A percentile compares a stretch with the other conserved stretches of the same genome.
phyloP scores from a whole-genome alignment of 2,329 filamentous ascomycete genomes.

The Cladosporium sp. region DNA sequence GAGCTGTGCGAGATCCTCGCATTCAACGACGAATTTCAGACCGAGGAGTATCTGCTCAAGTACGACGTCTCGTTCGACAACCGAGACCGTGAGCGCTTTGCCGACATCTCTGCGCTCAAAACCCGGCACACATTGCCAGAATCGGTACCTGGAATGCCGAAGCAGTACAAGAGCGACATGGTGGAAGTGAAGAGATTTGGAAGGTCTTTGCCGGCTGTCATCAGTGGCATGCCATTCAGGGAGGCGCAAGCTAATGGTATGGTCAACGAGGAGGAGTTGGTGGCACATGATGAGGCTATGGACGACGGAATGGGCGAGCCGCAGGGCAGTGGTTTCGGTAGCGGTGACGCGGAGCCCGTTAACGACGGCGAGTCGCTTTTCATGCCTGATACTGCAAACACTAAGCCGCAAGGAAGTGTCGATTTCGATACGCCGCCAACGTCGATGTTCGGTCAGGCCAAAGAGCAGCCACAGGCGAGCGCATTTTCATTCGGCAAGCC shows the following conservation, averaged over 20 bases:
- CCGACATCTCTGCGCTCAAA: constrained; percentile 9
- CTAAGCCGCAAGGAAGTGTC: not conserved
- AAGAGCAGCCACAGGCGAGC: not conserved
- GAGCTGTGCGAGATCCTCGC: constrained; percentile 47
- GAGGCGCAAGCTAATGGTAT: constrained; percentile 46
- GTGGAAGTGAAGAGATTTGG: constrained; percentile 55
- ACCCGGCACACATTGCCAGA: constrained; percentile 25
- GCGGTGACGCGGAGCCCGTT: constrained; percentile 27
- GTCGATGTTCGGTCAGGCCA: constrained; percentile 10
- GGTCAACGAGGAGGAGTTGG: constrained; percentile 39
- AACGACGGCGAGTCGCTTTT: constrained; percentile 35
- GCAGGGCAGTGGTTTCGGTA: not conserved
- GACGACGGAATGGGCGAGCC: not conserved
- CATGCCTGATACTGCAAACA: constrained; percentile 28
- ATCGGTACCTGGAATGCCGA: constrained; percentile 28
- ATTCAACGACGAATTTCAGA: constrained; percentile 51
- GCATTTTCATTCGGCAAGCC: constrained; percentile 9
- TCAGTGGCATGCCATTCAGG: constrained; percentile 49
- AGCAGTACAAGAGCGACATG: constrained; percentile 37
- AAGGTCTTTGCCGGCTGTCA: constrained; percentile 50
- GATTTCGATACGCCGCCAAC: constrained; percentile 1
- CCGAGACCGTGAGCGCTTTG: constrained; percentile 33
- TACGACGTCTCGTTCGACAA: constrained; percentile 48
- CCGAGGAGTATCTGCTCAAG: constrained; percentile 47
- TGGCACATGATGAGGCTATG: constrained; percentile 21